Conservation (phyloP, 108 stramenopile genomes). For the Nannochloropsis oceanica region DNA sequence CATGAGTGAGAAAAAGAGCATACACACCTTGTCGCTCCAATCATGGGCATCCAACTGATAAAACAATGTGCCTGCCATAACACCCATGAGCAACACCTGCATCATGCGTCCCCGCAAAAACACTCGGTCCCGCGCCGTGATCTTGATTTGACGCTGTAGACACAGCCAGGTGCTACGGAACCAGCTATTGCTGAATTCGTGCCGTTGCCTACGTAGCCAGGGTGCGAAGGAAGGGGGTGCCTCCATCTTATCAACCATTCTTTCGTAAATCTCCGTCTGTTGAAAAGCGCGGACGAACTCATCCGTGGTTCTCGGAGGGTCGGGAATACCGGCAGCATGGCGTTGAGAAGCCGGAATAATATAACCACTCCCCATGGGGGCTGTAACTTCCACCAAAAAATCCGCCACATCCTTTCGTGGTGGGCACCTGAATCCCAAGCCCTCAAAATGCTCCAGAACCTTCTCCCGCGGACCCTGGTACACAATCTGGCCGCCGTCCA, state of each 20-base stretch:
- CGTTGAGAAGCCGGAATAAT: neutral
- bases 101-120: neutral
- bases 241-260: slow-evolving; percentile 1
- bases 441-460: slow-evolving; percentile 44
- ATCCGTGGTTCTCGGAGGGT: neutral
- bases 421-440: slow-evolving; percentile 51
- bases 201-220: neutral
- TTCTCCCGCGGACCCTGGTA: slow-evolving; percentile 61
- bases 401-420: slow-evolving; percentile 57
- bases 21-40: neutral
- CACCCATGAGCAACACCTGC: neutral
- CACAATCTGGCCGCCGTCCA: slow-evolving; percentile 58
- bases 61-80: neutral
- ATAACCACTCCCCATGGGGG: neutral
- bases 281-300: neutral
- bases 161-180: slow-evolving; percentile 12
- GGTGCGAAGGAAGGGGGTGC: neutral
- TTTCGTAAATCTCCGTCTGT: slow-evolving; percentile 1
- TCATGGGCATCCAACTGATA: slow-evolving; percentile 2
- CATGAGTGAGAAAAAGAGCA: slow-evolving; percentile 40
- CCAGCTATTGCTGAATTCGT: neutral
- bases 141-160: slow-evolving; percentile 2
- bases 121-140: neutral
- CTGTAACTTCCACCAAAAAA: slow-evolving; percentile 35
- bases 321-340: neutral